These are phyloP conservation scores for Platanthera guangdongensis DNA, from an alignment of 106 monocot species.

Conservation along the genomic window DNA sequence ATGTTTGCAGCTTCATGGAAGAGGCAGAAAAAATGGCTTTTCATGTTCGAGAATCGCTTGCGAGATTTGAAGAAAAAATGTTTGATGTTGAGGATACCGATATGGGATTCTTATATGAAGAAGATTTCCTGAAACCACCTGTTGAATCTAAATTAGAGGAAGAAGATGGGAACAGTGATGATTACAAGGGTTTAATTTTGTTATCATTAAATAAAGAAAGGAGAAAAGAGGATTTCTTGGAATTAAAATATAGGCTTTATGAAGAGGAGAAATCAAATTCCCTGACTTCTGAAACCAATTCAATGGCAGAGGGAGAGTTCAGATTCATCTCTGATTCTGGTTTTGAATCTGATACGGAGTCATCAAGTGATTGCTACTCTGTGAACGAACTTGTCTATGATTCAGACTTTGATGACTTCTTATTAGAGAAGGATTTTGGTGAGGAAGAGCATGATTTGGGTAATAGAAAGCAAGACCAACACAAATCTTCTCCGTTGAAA, in stretches of 20 bases:
- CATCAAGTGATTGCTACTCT: slow-evolving; percentile 50
- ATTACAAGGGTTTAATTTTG: background rate
- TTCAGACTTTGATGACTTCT: slow-evolving; percentile 38
- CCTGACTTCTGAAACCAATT: slow-evolving; percentile 2
- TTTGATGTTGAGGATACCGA: background rate
- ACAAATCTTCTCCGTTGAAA: background rate
- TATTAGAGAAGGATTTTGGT: slow-evolving; percentile 36
- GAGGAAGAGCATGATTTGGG: background rate
- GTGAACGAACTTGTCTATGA: slow-evolving; percentile 39
- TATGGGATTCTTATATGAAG: slow-evolving; percentile 5
- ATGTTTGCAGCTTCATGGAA: slow-evolving; percentile 32
- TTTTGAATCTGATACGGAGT: slow-evolving; percentile 34
- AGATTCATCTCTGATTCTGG: slow-evolving; percentile 16
- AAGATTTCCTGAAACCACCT: slow-evolving; percentile 2
- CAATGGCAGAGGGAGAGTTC: slow-evolving; percentile 4
- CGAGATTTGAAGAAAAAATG: background rate
- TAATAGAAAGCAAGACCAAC: background rate
- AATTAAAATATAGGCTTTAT: background rate
- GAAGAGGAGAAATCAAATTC: background rate
- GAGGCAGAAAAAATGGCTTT: slow-evolving; percentile 25
- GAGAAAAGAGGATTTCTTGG: background rate
- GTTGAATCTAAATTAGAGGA: background rate
- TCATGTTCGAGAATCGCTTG: slow-evolving; percentile 21
- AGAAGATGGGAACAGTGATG: background rate
- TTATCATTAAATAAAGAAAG: background rate